Conservation (phyloP, 129 eudicot genomes). For the Calendula officinalis region DNA sequence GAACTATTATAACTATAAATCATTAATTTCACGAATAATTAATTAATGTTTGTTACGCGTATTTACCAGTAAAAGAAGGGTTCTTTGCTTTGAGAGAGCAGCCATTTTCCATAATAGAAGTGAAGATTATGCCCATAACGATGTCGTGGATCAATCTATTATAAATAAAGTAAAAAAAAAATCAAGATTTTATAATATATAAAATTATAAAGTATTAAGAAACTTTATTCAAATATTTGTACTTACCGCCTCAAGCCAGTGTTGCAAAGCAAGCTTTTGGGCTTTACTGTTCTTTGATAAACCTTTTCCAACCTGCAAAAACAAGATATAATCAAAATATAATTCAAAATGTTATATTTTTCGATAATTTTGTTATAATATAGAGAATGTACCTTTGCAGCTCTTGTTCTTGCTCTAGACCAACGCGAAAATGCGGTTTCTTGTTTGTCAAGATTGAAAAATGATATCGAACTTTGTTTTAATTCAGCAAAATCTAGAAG, state of each 20-base stretch:
- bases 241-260: conserved; percentile 92
- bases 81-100: conserved; percentile 46
- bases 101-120: conserved; percentile 72
- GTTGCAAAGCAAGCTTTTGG: conserved; percentile 69
- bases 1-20: neutral
- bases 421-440: conserved; percentile 96
- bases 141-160: conserved; percentile 85
- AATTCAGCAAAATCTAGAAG: conserved; percentile 88
- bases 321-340: neutral
- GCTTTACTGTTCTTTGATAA: conserved; percentile 63
- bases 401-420: conserved; percentile 96
- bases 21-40: neutral
- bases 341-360: neutral
- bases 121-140: conserved; percentile 87
- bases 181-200: neutral
- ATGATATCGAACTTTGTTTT: conserved; percentile 85
- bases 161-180: neutral
- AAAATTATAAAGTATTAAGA: neutral
- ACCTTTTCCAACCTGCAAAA: conserved; percentile 70
- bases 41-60: neutral
- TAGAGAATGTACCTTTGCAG: conserved; percentile 67
- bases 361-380: neutral
- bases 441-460: conserved; percentile 81
- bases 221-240: neutral
- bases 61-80: conserved; percentile 85